Conservation (phyloP, 1,284 basidiomycete species). For the Pascua guehoae region DNA sequence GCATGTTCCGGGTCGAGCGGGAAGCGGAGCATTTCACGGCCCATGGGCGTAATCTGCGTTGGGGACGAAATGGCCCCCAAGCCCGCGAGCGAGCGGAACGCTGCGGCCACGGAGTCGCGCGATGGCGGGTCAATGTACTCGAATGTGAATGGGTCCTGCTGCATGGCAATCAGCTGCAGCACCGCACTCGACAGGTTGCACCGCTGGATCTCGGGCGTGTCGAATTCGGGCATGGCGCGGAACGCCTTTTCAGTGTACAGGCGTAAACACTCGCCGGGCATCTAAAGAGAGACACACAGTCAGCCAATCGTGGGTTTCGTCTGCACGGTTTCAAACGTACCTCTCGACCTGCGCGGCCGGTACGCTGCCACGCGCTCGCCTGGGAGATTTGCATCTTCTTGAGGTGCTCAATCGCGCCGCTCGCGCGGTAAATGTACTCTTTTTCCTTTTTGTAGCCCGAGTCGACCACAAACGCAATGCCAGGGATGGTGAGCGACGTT, state of each 20-base stretch:
- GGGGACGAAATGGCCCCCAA: slow-evolving; percentile 68
- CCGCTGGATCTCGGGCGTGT: slow-evolving; percentile 82
- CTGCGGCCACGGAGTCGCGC: slow-evolving; percentile 61
- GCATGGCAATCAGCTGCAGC: slow-evolving; percentile 77
- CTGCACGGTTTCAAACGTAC: slow-evolving; percentile 9
- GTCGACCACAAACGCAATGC: slow-evolving; percentile 92
- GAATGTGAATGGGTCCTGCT: slow-evolving; percentile 70
- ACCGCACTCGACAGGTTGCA: slow-evolving; percentile 77
- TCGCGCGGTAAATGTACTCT: slow-evolving; percentile 66
- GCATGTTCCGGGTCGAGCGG: slow-evolving; percentile 81
- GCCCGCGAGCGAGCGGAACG: slow-evolving; percentile 69
- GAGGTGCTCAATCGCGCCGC: slow-evolving; percentile 85
- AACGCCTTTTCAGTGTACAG: slow-evolving; percentile 81
- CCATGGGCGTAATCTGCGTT: slow-evolving; percentile 64
- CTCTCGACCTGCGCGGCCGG: slow-evolving; percentile 88
- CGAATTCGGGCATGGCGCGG: slow-evolving; percentile 60
- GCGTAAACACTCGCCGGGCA: slow-evolving; percentile 77
- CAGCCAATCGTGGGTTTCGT: slow-evolving; percentile 21
- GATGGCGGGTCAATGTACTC: slow-evolving; percentile 83
- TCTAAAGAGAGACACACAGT: slow-evolving; percentile 43
- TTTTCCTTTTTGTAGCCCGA: slow-evolving; percentile 95
- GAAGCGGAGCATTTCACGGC: slow-evolving; percentile 73
- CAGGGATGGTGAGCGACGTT: slow-evolving; percentile 95
- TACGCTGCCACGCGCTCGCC: slow-evolving; percentile 74
- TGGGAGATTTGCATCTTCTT: slow-evolving; percentile 80